A percentile compares a stretch with the other conserved stretches of the same genome.
Conservation (phyloP, 495 filamentous ascomycete genomes). For the Penicillium pulvis region DNA sequence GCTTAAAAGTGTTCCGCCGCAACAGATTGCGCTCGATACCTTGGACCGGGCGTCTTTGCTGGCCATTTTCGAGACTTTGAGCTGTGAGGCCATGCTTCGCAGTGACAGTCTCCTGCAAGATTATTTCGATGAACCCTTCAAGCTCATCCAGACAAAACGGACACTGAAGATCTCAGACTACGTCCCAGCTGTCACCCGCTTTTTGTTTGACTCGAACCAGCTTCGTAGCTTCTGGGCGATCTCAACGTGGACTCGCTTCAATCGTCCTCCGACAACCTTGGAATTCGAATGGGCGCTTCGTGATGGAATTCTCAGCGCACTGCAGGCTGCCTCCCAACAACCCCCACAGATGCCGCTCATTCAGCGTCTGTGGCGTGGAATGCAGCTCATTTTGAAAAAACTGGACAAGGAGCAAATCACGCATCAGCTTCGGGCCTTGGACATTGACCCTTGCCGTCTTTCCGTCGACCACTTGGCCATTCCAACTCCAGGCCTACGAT, state of each 20-base stretch:
- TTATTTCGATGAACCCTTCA: conserved; percentile 77
- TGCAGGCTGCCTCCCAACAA: conserved; percentile 44
- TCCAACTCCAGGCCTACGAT: conserved; percentile 58
- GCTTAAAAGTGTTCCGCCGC: conserved; percentile 49
- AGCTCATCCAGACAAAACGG: conserved; percentile 70
- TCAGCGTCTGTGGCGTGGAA: conserved; percentile 72
- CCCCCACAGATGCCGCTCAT: conserved; percentile 54
- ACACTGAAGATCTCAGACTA: conserved; percentile 68
- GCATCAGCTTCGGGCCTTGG: conserved; percentile 74
- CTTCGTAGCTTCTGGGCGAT: conserved; percentile 67
- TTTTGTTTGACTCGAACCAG: conserved; percentile 71
- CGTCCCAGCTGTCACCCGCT: conserved; percentile 75
- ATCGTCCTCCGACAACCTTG: conserved; percentile 55
- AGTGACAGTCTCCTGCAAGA: conserved; percentile 52
- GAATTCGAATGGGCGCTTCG: conserved; percentile 86
- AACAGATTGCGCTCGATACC: conserved; percentile 49
- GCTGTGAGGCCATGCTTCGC: conserved; percentile 60
- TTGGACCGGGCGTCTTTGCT: conserved; percentile 54
- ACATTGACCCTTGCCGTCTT: conserved; percentile 75
- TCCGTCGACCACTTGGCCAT: conserved; percentile 73
- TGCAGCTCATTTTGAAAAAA: conserved; percentile 66
- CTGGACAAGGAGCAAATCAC: conserved; percentile 75
- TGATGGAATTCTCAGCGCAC: conserved; percentile 56
- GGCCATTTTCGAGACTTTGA: conserved; percentile 65
- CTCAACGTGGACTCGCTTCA: conserved; percentile 62